Evolutionary conservation across 768 basidiomycete species (phyloP), one percentile per base, ranked within the genome.

Genomic region (Lyophyllum shimeji): DNA sequence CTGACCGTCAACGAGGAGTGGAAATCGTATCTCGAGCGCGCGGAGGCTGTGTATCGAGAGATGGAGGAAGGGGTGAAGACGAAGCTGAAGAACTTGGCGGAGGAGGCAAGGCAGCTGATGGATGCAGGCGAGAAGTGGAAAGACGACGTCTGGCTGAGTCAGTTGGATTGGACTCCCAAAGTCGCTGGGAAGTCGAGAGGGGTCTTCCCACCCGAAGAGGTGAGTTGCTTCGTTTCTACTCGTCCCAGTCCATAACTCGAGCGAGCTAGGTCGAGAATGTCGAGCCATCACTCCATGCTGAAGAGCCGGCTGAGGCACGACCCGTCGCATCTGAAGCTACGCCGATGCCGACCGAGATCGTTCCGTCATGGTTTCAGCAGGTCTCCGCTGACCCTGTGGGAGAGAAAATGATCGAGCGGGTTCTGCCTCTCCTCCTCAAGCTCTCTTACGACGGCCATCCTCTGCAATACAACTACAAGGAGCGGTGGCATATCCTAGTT

Each of bases 131-230:
- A 73, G 27, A 70, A 67, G 47, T 93, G 86, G 89, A 82, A 78
- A 67, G 76, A 79, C 2, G 89, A 93, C 69, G 84, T 85, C 7
- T 97, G 94, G 93, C 71, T 95, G 13, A 81, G 77, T 47, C 97
- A 99, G 69, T 76, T 98, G 55, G 95, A 99, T 67, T 98, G 97
- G 97, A 87, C 91, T 1, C 92, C 92, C 1, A 98, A 98, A 69
- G 76, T 80, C 6, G 85, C 84, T 0, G 80, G 82, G 34, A 84
- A 85, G 67, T 85, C 87, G 8, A 76, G 90, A 65, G 89, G 89
- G 0, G 66, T 90, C 7, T 53, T 70, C 11, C 62, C 72, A 15
- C 56, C 67, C 1, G 69, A 71, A n/a, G 25, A 50, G 21, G 67
- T 59, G 53, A 44, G 67, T 59, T 12, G 24, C 21, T 53, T 31